Base-by-base conservation (phyloP, 345 rosid species). In the Capsella bursapastoris region DNA sequence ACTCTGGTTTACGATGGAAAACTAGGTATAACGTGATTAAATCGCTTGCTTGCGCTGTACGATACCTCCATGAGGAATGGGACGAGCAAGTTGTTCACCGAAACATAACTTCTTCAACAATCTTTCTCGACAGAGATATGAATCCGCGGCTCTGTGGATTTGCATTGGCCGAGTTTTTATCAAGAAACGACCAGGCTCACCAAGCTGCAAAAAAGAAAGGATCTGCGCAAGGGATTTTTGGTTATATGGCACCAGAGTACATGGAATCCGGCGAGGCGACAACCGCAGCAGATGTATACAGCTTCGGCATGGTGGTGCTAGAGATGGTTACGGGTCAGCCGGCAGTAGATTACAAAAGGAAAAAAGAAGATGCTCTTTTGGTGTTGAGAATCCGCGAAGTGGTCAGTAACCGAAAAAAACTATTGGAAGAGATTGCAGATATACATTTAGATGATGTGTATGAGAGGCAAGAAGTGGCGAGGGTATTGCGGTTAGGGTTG, bases 21-120 rank as follows among this genome's bases (percentile, higher is more conserved):
- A 83, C 74, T 41, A 78, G 97, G 62, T 88, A 86, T 70, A 89
- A 62, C 74, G 91, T 92, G 52, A 73, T 88, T 47, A 88, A 79
- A 72, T 92, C 94, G 8, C 94, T 95, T 27, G 97, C 97, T 67
- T 81, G 86, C 4, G 97, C 97, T 3, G 69, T 95, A 74, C 91
- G 87, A 0, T 95, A 92, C 58, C 97, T 95, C 70, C 97, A 95
- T 10, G 99, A 95, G 65, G 97, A 95, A 78, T 92, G 97, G 97
- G 92, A 95, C 6, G 97, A 95, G 57, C 93, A 95, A 76, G 97
- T 95, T 13, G 84, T 92, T 70, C 99, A 92, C 78, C 83, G 91
- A 60, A 92, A 86, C 83, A 89, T 95, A 14, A 92, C 99, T 78
- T 84, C 96, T 64, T 86, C 96, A 0, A 90, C 97, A 15, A 64